Percentiles rank a stretch among this genome's conserved stretches.
Evolutionary conservation across 2,329 filamentous ascomycete genomes (phyloP).

Genomic region (Aspergillus felis): DNA sequence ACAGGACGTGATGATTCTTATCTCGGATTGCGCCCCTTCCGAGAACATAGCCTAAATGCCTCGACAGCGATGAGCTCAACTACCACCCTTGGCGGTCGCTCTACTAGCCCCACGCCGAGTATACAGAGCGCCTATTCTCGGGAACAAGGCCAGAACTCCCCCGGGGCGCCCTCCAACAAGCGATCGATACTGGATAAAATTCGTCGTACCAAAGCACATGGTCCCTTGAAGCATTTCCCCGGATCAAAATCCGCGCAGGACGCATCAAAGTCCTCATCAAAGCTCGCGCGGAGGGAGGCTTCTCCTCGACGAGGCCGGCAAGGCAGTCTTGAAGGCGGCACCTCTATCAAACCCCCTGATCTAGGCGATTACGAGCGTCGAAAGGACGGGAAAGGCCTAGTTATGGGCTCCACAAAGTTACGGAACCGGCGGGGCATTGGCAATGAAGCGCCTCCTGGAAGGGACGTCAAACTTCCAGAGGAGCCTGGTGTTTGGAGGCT

Average conservation of each 20-base stretch:
- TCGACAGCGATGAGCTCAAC: slow-evolving; percentile 50
- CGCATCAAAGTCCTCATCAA: slow-evolving; percentile 20
- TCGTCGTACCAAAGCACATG: slow-evolving; percentile 46
- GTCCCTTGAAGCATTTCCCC: slow-evolving; percentile 29
- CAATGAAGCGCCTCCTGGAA: slow-evolving; percentile 23
- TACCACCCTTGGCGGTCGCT: slow-evolving; percentile 54
- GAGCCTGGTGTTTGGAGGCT: slow-evolving; percentile 68
- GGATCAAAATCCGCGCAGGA: slow-evolving; percentile 28
- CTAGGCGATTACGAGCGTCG: slow-evolving; percentile 35
- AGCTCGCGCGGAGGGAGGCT: slow-evolving; percentile 26
- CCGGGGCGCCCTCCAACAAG: slow-evolving; percentile 34
- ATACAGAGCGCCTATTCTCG: slow-evolving; percentile 57
- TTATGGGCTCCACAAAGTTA: slow-evolving; percentile 31
- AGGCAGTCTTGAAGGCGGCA: slow-evolving; percentile 32
- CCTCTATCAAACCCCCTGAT: slow-evolving; percentile 22
- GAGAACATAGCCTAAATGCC: slow-evolving; percentile 44
- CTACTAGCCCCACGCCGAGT: slow-evolving; percentile 79
- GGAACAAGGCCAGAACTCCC: slow-evolving; percentile 42
- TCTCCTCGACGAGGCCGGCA: slow-evolving; percentile 33
- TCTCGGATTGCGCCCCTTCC: slow-evolving; percentile 48
- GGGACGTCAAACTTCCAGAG: slow-evolving; percentile 39
- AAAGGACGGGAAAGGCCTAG: slow-evolving; percentile 34
- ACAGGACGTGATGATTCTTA: slow-evolving; percentile 72
- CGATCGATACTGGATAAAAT: slow-evolving; percentile 53
- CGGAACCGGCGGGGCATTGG: slow-evolving; percentile 30